Conservation (phyloP, 2,329 filamentous ascomycete species). For the Claviceps cyperi region DNA sequence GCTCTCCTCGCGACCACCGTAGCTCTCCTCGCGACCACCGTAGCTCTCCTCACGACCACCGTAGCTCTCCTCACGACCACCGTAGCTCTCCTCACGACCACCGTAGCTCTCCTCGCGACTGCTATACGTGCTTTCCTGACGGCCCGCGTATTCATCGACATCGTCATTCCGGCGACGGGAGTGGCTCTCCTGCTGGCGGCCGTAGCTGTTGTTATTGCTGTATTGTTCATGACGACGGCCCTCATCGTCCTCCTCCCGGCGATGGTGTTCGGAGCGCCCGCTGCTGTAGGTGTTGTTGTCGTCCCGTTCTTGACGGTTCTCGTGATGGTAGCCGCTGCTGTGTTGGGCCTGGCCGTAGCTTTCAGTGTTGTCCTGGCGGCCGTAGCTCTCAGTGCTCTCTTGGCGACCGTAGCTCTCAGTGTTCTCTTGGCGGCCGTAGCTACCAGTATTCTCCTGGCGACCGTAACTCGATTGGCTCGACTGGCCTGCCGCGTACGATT, state of each 20-base stretch:
- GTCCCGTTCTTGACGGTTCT: constrained; percentile 13
- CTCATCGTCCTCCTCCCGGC: constrained; percentile 8
- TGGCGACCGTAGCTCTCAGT: constrained; percentile 17
- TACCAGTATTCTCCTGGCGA: constrained; percentile 2
- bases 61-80: constrained; percentile 4
- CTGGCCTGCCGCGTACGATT: constrained; percentile 46
- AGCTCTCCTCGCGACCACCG: too few relatives aligned
- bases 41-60: constrained; percentile 5
- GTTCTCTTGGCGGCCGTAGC: constrained; percentile 17
- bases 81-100: constrained; percentile 11
- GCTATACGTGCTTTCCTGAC: constrained; percentile 40
- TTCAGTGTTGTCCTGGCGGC: constrained; percentile 33
- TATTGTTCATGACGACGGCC: constrained; percentile 11
- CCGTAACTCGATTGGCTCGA: constrained; percentile 47
- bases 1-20: too few relatives aligned
- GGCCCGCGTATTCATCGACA: constrained; percentile 24
- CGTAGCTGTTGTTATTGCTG: constrained; percentile 4
- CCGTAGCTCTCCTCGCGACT: constrained; percentile 20
- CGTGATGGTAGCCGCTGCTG: constrained; percentile 15
- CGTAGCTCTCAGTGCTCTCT: constrained; percentile 11
- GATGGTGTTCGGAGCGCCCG: constrained; percentile 4
- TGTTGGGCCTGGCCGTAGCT: constrained; percentile 41
- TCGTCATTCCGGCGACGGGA: constrained; percentile 9
- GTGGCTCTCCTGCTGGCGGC: constrained; percentile 11
- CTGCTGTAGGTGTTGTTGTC: constrained; percentile 12